Conservation (phyloP, 2,329 filamentous ascomycete species). For the Madurella fahalii region DNA sequence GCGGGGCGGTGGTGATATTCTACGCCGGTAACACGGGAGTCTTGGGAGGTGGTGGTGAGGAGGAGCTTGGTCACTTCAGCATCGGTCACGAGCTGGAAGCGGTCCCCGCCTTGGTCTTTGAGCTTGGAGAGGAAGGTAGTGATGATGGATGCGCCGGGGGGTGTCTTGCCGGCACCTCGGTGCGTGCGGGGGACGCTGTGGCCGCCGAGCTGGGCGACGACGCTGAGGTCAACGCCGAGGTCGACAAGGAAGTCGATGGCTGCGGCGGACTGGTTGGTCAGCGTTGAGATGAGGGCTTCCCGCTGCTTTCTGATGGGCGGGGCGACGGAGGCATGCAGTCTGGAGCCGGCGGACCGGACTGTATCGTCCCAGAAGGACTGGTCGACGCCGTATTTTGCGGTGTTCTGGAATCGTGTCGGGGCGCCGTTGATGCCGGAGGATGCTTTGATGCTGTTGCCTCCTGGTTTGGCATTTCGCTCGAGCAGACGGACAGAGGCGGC, state of each 20-base stretch:
- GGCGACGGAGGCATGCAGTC: conserved; percentile 30
- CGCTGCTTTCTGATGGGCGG: conserved; percentile 29
- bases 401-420: conserved; percentile 52
- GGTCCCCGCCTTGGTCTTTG: conserved; percentile 37
- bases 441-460: conserved; percentile 64
- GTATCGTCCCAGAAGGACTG: conserved; percentile 53
- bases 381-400: conserved; percentile 23
- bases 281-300: conserved; percentile 42
- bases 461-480: conserved; percentile 56
- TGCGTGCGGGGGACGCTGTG: conserved; percentile 56
- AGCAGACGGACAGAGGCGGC: conserved; percentile 51
- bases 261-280: conserved; percentile 45
- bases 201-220: conserved; percentile 56
- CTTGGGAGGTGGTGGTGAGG: neutral
- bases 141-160: conserved; percentile 58
- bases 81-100: conserved; percentile 49
- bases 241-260: conserved; percentile 56
- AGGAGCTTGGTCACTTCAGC: conserved; percentile 52
- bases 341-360: conserved; percentile 49
- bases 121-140: conserved; percentile 49
- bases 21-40: conserved; percentile 45
- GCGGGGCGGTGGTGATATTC: conserved; percentile 36
- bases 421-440: conserved; percentile 64
- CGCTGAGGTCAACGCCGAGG: conserved; percentile 54
- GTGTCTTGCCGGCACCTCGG: conserved; percentile 50